phyloP scores from a whole-genome alignment of 805 yeast species.

The Candida golubevii region DNA sequence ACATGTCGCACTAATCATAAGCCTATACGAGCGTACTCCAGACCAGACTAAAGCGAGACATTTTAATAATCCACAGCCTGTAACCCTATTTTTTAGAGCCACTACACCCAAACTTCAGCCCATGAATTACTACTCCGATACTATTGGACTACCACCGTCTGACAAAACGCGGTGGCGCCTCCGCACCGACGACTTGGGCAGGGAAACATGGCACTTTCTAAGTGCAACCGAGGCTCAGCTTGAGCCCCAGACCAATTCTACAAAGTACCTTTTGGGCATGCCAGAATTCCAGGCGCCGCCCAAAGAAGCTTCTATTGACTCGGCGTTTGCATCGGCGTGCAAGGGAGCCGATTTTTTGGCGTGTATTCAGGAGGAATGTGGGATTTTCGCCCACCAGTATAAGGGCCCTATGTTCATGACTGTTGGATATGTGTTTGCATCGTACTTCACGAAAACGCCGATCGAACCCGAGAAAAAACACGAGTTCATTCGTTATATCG shows the following conservation, averaged over 20 bases:
- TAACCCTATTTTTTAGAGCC: not conserved
- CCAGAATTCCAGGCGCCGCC: conserved; percentile 36
- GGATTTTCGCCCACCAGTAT: conserved; percentile 86
- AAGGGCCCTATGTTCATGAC: conserved; percentile 98
- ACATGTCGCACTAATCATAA: not conserved
- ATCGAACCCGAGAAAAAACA: conserved; percentile 61
- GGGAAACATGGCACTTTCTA: conserved; percentile 76
- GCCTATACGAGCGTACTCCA: not conserved
- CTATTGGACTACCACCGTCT: conserved; percentile 59
- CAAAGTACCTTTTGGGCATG: conserved; percentile 50
- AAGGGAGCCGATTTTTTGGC: conserved; percentile 72
- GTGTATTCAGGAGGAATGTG: conserved; percentile 67
- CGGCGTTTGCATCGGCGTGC: conserved; percentile 57
- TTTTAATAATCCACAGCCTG: too few relatives aligned
- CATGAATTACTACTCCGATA: conserved; percentile 57
- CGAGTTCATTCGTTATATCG: conserved; percentile 80
- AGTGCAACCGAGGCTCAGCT: conserved; percentile 31
- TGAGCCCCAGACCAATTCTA: conserved; percentile 52
- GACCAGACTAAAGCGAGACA: not conserved
- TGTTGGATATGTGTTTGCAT: conserved; percentile 76
- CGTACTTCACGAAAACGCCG: conserved; percentile 62
- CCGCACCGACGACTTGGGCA: conserved; percentile 63
- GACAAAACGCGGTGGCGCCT: conserved; percentile 76
- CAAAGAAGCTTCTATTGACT: conserved; percentile 32
- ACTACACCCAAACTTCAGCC: not conserved